These are phyloP conservation scores for Cryomyces minteri DNA, from an alignment of 495 filamentous ascomycete genomes.

Conservation along the genomic window DNA sequence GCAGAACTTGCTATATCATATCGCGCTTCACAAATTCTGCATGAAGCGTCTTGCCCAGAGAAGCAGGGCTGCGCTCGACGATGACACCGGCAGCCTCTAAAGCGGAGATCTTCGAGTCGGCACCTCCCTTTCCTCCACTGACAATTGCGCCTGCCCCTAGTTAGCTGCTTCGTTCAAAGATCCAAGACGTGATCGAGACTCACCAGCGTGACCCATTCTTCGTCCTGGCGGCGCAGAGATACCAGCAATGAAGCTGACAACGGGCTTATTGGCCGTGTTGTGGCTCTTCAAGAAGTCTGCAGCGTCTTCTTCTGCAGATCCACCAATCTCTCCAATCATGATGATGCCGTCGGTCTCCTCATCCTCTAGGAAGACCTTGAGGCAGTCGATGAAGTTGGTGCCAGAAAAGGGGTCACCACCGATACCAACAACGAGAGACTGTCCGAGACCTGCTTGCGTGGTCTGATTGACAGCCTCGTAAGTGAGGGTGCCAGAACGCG, in stretches of 20 bases:
- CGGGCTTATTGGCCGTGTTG: constrained; percentile 86
- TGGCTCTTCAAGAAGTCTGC: constrained; percentile 85
- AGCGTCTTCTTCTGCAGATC: constrained; percentile 91
- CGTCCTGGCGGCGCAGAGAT: constrained; percentile 91
- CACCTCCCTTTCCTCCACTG: constrained; percentile 89
- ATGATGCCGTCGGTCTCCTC: constrained; percentile 97
- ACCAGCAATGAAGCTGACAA: constrained; percentile 95
- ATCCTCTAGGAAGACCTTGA: constrained; percentile 91
- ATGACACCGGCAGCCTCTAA: constrained; percentile 86
- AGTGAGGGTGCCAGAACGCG: constrained; percentile 91
- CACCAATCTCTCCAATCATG: constrained; percentile 99
- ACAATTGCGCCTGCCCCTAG: constrained; percentile 58
- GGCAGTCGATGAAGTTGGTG: constrained; percentile 98
- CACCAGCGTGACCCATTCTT: constrained; percentile 93
- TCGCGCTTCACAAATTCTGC: constrained; percentile 93
- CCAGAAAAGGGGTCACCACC: constrained; percentile 97
- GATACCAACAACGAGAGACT: constrained; percentile 96
- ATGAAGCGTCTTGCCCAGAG: constrained; percentile 78
- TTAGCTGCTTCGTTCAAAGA: constrained; percentile 2
- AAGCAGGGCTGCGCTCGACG: constrained; percentile 87
- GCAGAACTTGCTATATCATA: constrained; percentile 45
- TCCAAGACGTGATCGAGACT: constrained; percentile 2
- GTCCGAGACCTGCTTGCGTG: constrained; percentile 85
- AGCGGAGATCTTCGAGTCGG: constrained; percentile 91
- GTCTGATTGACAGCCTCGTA: constrained; percentile 99